Evolutionary conservation across 2,329 filamentous ascomycete species (phyloP), one percentile per base, ranked within the genome.

Genomic region (Colletotrichum tropicicola): DNA sequence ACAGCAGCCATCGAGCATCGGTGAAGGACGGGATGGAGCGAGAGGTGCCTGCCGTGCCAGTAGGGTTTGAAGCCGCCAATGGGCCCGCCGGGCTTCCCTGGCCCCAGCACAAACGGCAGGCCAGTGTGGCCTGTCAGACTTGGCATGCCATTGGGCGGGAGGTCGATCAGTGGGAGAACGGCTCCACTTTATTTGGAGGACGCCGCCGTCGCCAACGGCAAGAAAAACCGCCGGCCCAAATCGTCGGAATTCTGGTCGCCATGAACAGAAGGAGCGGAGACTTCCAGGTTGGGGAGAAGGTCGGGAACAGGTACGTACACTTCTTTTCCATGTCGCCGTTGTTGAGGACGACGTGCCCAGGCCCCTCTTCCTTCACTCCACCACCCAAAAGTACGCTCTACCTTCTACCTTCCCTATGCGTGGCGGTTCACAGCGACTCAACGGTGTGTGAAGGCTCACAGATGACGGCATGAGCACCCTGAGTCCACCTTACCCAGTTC

Each of bases 121-220:
- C 32, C 28, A 44, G 45, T n/a, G n/a, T n/a, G n/a, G n/a, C 59
- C 54, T 63, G 54, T 62, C 35, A 59, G n/a, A n/a, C n/a, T n/a
- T n/a, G n/a, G n/a, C n/a, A n/a, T n/a, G n/a, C n/a, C n/a, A n/a
- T n/a, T n/a, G n/a, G n/a, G n/a, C n/a, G n/a, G n/a, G n/a, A 17
- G 32, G 32, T 27, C 55, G 28, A 39, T 30, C 47, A 15, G 13
- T 5, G 13, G 54, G 32, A n/a, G n/a, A n/a, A n/a, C n/a, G n/a
- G n/a, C n/a, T n/a, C n/a, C n/a, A n/a, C n/a, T n/a, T n/a, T n/a
- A n/a, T 35, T 35, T 35, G 12, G 32, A n/a, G 32, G 12, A 13
- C 32, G 32, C 13, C 32, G n/a, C 5, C 32, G 13, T 6, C 6
- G n/a, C 32, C 32, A 15, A 28, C 28, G 35, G 25, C 37, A 23